Evolutionary conservation across 129 eudicot species (phyloP).

Genomic region (Tanacetum coccineum): DNA sequence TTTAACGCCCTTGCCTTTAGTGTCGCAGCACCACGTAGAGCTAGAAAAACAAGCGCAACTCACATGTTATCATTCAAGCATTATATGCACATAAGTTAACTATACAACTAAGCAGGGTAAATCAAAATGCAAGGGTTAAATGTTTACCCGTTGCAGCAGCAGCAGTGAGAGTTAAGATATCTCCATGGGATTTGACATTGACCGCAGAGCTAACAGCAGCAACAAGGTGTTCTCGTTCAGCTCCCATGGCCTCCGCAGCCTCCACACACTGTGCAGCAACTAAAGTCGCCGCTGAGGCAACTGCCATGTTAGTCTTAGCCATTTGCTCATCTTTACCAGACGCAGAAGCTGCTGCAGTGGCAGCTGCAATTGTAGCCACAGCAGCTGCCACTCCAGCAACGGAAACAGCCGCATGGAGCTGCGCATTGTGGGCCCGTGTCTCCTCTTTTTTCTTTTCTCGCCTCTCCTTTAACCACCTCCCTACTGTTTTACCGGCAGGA

Average conservation of each 20-base stretch:
- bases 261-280: slow-evolving; percentile 99
- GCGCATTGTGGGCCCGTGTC: slow-evolving; percentile 86
- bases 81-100: background rate
- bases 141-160: slow-evolving; percentile 90
- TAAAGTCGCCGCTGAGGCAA: slow-evolving; percentile 91
- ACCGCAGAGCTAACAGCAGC: slow-evolving; percentile 95
- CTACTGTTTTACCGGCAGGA: slow-evolving; percentile 89
- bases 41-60: slow-evolving; percentile 31
- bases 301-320: slow-evolving; percentile 90
- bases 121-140: background rate
- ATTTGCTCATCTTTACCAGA: slow-evolving; percentile 74
- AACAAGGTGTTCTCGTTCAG: slow-evolving; percentile 82
- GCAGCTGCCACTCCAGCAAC: slow-evolving; percentile 97
- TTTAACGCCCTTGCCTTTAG: slow-evolving; percentile 90
- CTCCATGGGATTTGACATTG: slow-evolving; percentile 85
- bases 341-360: slow-evolving; percentile 76
- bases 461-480: slow-evolving; percentile 90
- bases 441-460: slow-evolving; percentile 94
- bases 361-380: slow-evolving; percentile 88
- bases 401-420: slow-evolving; percentile 87
- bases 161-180: slow-evolving; percentile 89
- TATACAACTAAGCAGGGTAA: background rate
- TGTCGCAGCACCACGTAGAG: slow-evolving; percentile 93
- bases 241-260: slow-evolving; percentile 95
- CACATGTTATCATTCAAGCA: background rate